Percentiles rank a stretch among this genome's conserved stretches.
phyloP scores from a whole-genome alignment of 805 yeast species.

The Cyberlindnera maclurae region DNA sequence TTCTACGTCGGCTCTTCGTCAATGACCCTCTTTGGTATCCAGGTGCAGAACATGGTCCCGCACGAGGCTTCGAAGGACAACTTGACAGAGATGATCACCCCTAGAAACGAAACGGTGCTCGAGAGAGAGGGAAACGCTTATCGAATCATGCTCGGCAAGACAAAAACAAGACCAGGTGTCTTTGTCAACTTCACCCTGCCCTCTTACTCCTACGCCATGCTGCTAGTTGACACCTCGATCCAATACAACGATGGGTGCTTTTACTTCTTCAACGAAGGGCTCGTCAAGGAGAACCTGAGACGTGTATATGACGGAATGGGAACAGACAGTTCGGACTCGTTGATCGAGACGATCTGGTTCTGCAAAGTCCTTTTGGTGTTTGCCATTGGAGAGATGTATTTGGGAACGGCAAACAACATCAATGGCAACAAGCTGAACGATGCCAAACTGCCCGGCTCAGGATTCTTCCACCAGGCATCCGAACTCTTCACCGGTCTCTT shows the following conservation, averaged over 20 bases:
- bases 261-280: slow-evolving; percentile 77
- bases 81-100: slow-evolving; percentile 11
- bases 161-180: slow-evolving; percentile 60
- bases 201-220: slow-evolving; percentile 67
- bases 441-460: slow-evolving; percentile 67
- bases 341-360: slow-evolving; percentile 73
- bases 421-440: slow-evolving; percentile 36
- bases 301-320: slow-evolving; percentile 46
- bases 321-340: slow-evolving; percentile 38
- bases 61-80: slow-evolving; percentile 13
- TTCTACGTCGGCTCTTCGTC: slow-evolving; percentile 77
- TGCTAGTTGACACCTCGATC: slow-evolving; percentile 67
- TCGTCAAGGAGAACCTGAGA: slow-evolving; percentile 60
- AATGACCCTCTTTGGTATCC: slow-evolving; percentile 75
- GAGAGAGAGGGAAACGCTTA: slow-evolving; percentile 77
- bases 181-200: slow-evolving; percentile 69
- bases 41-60: slow-evolving; percentile 56
- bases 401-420: slow-evolving; percentile 63
- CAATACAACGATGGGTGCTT: slow-evolving; percentile 81
- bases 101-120: slow-evolving; percentile 48
- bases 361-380: slow-evolving; percentile 68
- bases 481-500: slow-evolving; percentile 69
- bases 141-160: slow-evolving; percentile 58
- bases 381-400: slow-evolving; percentile 77
- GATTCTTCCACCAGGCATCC: slow-evolving; percentile 74